Evolutionary conservation across 495 filamentous ascomycete genomes (phyloP).

Genomic region (Astrothelium macrocarpum): DNA sequence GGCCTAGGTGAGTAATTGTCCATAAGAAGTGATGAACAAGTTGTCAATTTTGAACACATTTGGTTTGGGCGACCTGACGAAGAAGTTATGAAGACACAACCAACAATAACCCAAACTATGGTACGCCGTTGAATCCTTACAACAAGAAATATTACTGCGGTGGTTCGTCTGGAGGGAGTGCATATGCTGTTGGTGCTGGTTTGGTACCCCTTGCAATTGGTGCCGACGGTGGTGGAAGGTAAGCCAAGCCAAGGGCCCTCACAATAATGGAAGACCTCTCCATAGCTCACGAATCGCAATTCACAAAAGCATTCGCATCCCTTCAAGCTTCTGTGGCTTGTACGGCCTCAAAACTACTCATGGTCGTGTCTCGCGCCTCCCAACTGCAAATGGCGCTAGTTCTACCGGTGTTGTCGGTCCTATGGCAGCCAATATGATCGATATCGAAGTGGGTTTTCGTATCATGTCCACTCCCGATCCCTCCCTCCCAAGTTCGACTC

Average conservation of each 20-base stretch:
- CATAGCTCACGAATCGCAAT: not conserved
- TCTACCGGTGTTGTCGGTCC: slow-evolving; percentile 65
- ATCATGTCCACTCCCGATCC: slow-evolving; percentile 65
- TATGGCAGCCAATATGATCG: slow-evolving; percentile 64
- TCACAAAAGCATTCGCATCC: slow-evolving; percentile 58
- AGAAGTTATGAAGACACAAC: slow-evolving; percentile 49
- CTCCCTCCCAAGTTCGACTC: slow-evolving; percentile 38
- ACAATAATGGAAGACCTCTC: not conserved
- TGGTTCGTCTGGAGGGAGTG: slow-evolving; percentile 78
- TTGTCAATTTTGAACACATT: not conserved
- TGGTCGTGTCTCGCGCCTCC: slow-evolving; percentile 56
- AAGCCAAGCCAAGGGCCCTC: too few species aligned
- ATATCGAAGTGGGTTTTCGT: slow-evolving; percentile 75
- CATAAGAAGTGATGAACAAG: not conserved
- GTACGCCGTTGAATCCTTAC: slow-evolving; percentile 77
- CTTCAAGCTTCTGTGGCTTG: slow-evolving; percentile 70
- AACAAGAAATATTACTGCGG: slow-evolving; percentile 75
- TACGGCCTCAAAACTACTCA: slow-evolving; percentile 84
- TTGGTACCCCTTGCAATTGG: slow-evolving; percentile 75
- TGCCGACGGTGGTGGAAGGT: slow-evolving; percentile 67
- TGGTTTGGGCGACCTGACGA: not conserved
- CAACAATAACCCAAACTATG: slow-evolving; percentile 71
- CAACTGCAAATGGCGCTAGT: slow-evolving; percentile 50
- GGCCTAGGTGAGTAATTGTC: slow-evolving; percentile 48
- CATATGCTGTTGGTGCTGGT: slow-evolving; percentile 65